phyloP scores from a whole-genome alignment of 225 moss, liverwort and hornwort genomes.

The Climacium dendroides region DNA sequence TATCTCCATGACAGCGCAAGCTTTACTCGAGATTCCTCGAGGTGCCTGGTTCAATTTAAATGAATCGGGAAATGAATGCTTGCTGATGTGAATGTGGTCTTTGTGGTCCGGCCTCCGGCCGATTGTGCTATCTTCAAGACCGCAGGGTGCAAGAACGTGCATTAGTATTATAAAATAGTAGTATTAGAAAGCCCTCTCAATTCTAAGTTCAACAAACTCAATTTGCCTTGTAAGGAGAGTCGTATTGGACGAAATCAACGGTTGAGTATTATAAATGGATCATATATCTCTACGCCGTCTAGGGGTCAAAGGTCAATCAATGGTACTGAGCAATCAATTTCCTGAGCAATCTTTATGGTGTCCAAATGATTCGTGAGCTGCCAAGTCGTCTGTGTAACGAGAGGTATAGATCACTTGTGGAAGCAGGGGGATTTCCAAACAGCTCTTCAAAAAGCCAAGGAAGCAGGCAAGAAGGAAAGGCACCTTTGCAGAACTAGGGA shows the following conservation, averaged over 20 bases:
- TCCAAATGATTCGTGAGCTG: not conserved
- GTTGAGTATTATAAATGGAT: not conserved
- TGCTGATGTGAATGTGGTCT: not conserved
- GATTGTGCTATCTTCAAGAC: not conserved
- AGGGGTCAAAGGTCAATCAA: not conserved
- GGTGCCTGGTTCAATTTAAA: not conserved
- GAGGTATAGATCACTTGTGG: conserved; percentile 24
- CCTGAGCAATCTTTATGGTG: not conserved
- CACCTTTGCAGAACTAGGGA: conserved; percentile 55
- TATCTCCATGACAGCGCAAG: not conserved
- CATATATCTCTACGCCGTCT: not conserved
- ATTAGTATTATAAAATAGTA: not conserved
- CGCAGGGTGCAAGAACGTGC: not conserved
- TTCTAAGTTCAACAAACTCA: not conserved
- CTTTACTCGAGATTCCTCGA: not conserved
- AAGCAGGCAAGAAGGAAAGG: conserved; percentile 76
- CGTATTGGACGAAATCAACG: not conserved
- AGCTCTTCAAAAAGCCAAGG: conserved; percentile 78
- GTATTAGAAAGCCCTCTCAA: not conserved
- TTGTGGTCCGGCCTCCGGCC: not conserved
- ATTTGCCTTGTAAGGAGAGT: not conserved
- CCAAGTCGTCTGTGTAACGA: not conserved
- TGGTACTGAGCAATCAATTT: not conserved
- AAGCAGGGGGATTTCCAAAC: conserved; percentile 63
- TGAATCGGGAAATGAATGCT: not conserved